Base-by-base conservation (phyloP, 169 alveolate genomes). In the Theileria parva region DNA sequence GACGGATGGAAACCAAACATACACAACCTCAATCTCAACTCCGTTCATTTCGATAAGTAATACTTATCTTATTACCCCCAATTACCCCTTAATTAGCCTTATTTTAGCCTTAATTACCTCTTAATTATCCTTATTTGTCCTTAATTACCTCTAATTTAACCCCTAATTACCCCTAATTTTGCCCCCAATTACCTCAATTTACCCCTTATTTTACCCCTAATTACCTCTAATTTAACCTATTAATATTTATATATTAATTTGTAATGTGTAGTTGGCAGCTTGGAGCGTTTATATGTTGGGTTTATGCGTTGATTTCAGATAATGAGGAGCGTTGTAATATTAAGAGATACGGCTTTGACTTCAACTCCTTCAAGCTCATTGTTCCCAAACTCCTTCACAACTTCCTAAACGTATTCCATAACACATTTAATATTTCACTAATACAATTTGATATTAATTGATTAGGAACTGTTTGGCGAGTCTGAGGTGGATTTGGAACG, bases 281-380 rank as follows among this genome's bases (percentile, higher is more conserved):
- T 21, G 88, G 85, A 23, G 88, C 85, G 17, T 53, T 81, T 9
- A 81, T 81, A 67, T 81, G 88, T 80, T 81, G 88, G 88, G 79
- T 72, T 7, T 75, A 81, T 71, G 64, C 85, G 5, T 65, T 81
- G 9, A 12, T 76, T 12, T 63, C 88, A 32, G 88, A 84, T 13
- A 44, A 68, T 23, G 44, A 59, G 67, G 88, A 81, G 17, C 37
- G 61, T 23, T 75, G 77, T 44, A 30, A 17, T 61, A n/a, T 71
- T 6, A 32, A 66, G 30, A 48, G 80, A 34, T 69, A 81, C 0
- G 88, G 78, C 37, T 57, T 70, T 37, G 88, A 81, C 27, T n/a
- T 81, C 21, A 55, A 72, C 9, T 37, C 79, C 13, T 61, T 68
- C 57, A 80, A 76, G 28, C 37, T 70, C 19, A 44, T 30, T 63